These are phyloP conservation scores for Coemansia sp. DNA, from an alignment of 192 early-diverging fungal genomes.

Conservation along the genomic window DNA sequence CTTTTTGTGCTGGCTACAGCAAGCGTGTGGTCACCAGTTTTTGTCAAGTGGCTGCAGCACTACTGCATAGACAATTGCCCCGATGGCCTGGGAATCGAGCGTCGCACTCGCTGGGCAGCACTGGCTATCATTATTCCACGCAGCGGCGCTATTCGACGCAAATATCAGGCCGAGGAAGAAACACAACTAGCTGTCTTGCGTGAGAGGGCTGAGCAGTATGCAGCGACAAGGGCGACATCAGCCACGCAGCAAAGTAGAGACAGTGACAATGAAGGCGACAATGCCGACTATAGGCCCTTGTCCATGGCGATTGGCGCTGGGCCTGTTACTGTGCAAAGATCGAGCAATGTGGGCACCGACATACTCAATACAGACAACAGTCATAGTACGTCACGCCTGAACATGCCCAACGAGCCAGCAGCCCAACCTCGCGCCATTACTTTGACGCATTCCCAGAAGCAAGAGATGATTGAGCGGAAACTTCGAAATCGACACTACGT, in stretches of 20 bases:
- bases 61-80: conserved; percentile 39
- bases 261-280: neutral
- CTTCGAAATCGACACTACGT: conserved; percentile 32
- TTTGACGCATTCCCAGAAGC: conserved; percentile 26
- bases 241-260: conserved; percentile 4
- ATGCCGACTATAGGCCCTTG: neutral
- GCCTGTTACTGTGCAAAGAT: neutral
- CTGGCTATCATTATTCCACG: conserved; percentile 30
- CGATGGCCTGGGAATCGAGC: conserved; percentile 48
- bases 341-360: neutral
- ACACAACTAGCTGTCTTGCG: conserved; percentile 19
- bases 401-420: conserved; percentile 29
- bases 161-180: conserved; percentile 14
- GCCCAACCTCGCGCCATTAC: conserved; percentile 11
- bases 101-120: conserved; percentile 24
- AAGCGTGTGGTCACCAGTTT: conserved; percentile 28
- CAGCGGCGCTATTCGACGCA: conserved; percentile 13
- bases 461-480: conserved; percentile 18
- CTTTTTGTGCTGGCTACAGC: conserved; percentile 47
- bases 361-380: neutral
- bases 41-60: conserved; percentile 27
- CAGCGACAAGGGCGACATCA: neutral
- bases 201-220: conserved; percentile 20
- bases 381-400: conserved; percentile 10
- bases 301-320: neutral